These are phyloP conservation scores for Chalciporus piperatus DNA, from an alignment of 768 basidiomycete genomes.

Conservation along the genomic window DNA sequence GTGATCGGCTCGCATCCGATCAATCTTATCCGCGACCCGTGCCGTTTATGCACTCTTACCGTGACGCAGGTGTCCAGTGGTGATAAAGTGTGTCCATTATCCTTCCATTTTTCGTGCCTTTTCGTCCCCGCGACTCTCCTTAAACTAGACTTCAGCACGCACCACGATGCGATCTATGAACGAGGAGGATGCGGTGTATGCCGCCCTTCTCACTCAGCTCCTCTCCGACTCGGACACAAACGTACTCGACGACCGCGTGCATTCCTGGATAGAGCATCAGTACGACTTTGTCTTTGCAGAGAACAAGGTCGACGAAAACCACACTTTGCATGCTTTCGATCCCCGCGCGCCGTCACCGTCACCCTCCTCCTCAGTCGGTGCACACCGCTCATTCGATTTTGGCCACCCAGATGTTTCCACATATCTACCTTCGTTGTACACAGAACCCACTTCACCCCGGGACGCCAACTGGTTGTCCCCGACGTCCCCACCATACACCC, in stretches of 20 bases:
- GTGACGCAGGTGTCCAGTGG: neutral
- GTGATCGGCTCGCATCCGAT: neutral
- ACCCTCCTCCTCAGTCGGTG: conserved; percentile 32
- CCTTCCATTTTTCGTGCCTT: too few species aligned
- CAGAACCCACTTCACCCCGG: neutral
- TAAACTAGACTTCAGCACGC: neutral
- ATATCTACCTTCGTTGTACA: neutral
- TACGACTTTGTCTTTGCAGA: conserved; percentile 35
- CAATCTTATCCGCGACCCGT: neutral
- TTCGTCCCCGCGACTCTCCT: neutral
- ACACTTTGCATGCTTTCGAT: neutral
- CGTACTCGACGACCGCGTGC: conserved; percentile 28
- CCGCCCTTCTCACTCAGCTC: conserved; percentile 26
- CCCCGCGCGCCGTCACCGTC: conserved; percentile 25
- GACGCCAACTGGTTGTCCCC: neutral
- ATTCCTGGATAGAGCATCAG: conserved; percentile 36
- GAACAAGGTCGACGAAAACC: neutral
- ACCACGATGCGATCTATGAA: conserved; percentile 22
- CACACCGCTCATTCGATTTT: conserved; percentile 20
- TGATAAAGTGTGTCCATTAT: neutral
- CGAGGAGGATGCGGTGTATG: conserved; percentile 31
- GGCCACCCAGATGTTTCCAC: conserved; percentile 12
- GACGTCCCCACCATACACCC: neutral
- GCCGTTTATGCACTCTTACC: neutral
- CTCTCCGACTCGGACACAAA: conserved; percentile 19